phyloP scores from a whole-genome alignment of 805 yeast genomes.

The fission yeast (Schizosaccharomyces pombe) region DNA sequence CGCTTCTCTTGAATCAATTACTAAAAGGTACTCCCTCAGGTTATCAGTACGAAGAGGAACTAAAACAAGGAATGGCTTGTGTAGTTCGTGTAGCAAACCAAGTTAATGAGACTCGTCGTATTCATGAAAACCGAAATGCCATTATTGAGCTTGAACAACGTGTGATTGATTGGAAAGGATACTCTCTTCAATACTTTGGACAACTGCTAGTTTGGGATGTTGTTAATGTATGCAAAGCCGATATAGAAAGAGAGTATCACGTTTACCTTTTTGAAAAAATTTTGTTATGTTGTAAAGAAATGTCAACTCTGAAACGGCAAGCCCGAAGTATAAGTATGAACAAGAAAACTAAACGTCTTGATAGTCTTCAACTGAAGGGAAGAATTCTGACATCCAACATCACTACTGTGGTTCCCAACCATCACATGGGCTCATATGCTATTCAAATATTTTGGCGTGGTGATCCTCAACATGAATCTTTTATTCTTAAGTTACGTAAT shows the following conservation, averaged over 20 bases:
- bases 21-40: constrained; percentile 35
- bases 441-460: constrained; percentile 9
- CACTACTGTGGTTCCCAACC: constrained; percentile 18
- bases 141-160: constrained; percentile 45
- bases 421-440: neutral
- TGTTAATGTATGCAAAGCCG: constrained; percentile 30
- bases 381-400: constrained; percentile 56
- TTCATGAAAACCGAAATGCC: constrained; percentile 60
- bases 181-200: constrained; percentile 56
- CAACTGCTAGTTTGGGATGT: constrained; percentile 40
- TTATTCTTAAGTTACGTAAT: constrained; percentile 54
- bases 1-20: constrained; percentile 48
- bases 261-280: constrained; percentile 68
- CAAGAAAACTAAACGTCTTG: constrained; percentile 20
- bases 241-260: constrained; percentile 62
- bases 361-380: constrained; percentile 28
- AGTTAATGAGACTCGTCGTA: constrained; percentile 83
- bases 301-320: constrained; percentile 10
- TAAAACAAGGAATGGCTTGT: constrained; percentile 43
- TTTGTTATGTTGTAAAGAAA: constrained; percentile 40
- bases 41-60: constrained; percentile 38
- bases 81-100: constrained; percentile 65
- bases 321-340: constrained; percentile 11
- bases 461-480: constrained; percentile 35
- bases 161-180: constrained; percentile 83